Evolutionary conservation across 306 rosid genomes (phyloP).

Genomic region (Quercus parvula): DNA sequence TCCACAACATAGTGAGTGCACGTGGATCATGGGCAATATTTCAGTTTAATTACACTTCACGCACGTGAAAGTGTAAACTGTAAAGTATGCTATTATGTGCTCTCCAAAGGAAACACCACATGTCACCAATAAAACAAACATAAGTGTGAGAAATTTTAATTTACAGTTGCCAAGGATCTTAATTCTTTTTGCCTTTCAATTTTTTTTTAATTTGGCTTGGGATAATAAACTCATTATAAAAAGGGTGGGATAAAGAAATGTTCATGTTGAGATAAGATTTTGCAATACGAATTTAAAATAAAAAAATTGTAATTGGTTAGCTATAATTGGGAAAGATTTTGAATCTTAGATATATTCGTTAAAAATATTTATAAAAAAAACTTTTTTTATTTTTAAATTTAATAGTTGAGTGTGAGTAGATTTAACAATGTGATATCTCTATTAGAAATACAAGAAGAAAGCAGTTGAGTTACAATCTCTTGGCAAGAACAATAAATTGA

Average conservation of each 20-base stretch:
- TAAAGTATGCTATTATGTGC: neutral
- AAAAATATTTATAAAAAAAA: too few species aligned
- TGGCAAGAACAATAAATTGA: too few species aligned
- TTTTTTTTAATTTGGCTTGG: neutral
- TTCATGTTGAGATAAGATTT: neutral
- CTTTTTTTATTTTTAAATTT: too few species aligned
- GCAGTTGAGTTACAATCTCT: too few species aligned
- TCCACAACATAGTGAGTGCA: neutral
- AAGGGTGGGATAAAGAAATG: too few species aligned
- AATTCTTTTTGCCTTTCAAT: neutral
- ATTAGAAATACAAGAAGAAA: accelerated
- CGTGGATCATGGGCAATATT: constrained; percentile 1
- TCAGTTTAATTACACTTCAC: neutral
- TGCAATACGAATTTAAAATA: too few species aligned
- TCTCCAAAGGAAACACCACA: neutral
- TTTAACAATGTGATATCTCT: too few species aligned
- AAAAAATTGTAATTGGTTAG: too few species aligned
- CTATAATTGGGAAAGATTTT: too few species aligned
- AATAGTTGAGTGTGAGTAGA: too few species aligned
- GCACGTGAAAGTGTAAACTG: neutral
- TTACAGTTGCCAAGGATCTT: neutral
- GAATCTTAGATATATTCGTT: too few species aligned
- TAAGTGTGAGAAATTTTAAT: neutral
- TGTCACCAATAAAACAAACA: neutral
- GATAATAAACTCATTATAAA: neutral